Base-by-base conservation (phyloP, 768 basidiomycete genomes). In the Suillus americanus region DNA sequence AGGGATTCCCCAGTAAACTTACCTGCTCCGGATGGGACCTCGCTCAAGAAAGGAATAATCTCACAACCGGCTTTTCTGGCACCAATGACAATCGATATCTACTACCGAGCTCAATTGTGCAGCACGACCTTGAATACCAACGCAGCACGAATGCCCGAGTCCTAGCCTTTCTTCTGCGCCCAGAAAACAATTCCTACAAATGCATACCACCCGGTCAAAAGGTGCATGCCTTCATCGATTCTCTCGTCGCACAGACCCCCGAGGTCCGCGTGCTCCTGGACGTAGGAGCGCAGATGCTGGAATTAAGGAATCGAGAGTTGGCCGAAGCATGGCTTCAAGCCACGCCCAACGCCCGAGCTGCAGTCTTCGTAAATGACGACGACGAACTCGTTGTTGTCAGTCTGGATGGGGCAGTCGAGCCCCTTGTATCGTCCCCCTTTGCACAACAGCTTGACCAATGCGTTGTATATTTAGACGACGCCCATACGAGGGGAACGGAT, bases 161-260 rank as follows among this genome's bases (percentile, higher is more conserved):
- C 9, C 57, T 74, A 35, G 53, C 61, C 3, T 69, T 69, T 57
- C 62, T 74, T n/a, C 70, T 74, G 20, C 73, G 63, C 10, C 65
- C 63, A n/a, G 74, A 75, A 62, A 74, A 74, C 53, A 57, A 64
- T 25, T 28, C 45, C 45, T 72, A 72, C 54, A 50, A 8, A 53
- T 33, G 60, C 41, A 62, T 18, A 61, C 64, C 4, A 46, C 12
- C 64, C 2, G 18, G 62, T 6, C 53, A 48, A 23, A 71, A 70
- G 5, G 70, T 73, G 8, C 51, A 60, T 12, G 63, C 74, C 41
- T 69, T 81, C 63, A 60, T 82, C 37, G 28, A 66, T 13, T 61
- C 70, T 28, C 28, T 85, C 9, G 72, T 77, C 8, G 28, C 61
- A 14, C 73, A 80, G 62, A 85, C 84, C 0, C 84, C 85, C 65